Base-by-base conservation (phyloP, 768 basidiomycete genomes). In the Galerina marginata region DNA sequence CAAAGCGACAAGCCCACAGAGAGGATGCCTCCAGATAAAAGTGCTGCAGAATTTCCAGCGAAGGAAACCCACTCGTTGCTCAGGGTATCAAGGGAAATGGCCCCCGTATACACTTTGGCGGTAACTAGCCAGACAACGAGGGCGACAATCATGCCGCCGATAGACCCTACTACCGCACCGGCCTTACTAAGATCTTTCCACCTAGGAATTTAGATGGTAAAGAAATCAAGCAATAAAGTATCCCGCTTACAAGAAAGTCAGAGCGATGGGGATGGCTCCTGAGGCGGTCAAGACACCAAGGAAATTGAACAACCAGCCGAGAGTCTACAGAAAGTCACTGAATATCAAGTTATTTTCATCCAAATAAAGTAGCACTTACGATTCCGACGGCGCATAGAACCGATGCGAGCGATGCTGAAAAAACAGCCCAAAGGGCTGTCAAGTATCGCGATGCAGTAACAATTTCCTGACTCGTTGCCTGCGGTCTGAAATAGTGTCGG, bases 61-160 rank as follows among this genome's bases (percentile, higher is more conserved):
- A 70, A 69, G 14, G 66, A 69, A 14, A 66, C 67, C 65, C 66
- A 69, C 48, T 67, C 64, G 53, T 67, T 52, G 38, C 65, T 60
- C 3, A 71, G 60, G n/a, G 68, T 70, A 10, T 59, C 62, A 20
- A 73, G 63, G n/a, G 65, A 67, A 23, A 72, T 65, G 2, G 57
- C 52, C 3, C 71, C 71, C 40, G 56, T 58, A 42, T 60, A 42
- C 6, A 29, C 52, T 36, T 65, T 65, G 29, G 68, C 70, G 11
- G 71, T 70, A 37, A 61, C 65, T 14, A 72, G 66, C 70, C 71
- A 70, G 6, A 66, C 68, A 44, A 68, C 45, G 42, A 73, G 60
- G 0, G 69, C 70, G 42, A 72, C 63, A 25, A 58, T 46, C 65
- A 71, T 66, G 9, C 70, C 72, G 38, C 63, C 66, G 15, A 71